A percentile compares a stretch with the other conserved stretches of the same genome.
phyloP scores from a whole-genome alignment of 228 moss, liverwort and hornwort genomes.

The Sphagnum fallax region DNA sequence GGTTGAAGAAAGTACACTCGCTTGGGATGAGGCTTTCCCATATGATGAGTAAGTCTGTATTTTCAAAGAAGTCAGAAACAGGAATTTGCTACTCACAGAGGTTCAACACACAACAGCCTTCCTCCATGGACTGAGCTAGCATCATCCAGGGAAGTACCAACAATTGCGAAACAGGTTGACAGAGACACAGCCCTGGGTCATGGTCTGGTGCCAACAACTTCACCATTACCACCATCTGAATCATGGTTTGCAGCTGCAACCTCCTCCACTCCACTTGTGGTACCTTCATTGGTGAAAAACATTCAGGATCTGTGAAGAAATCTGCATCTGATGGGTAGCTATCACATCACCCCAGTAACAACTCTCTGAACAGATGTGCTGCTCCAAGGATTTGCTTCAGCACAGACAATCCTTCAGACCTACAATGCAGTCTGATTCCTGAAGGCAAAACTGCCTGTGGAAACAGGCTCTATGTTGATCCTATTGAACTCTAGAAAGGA shows the following conservation, averaged over 20 bases:
- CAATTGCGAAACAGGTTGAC: constrained; percentile 28
- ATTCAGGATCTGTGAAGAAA: too few species aligned
- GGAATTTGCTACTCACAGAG: constrained; percentile 3
- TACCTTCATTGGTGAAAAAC: constrained; percentile 19
- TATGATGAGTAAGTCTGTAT: constrained; percentile 37
- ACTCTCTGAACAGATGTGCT: too few species aligned
- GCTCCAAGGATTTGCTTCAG: too few species aligned
- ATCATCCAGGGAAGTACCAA: constrained; percentile 17
- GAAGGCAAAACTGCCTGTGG: too few species aligned
- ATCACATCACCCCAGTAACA: too few species aligned
- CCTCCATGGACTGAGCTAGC: constrained; percentile 22
- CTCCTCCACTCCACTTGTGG: constrained; percentile 36
- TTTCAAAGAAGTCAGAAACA: constrained; percentile 5
- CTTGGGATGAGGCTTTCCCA: constrained; percentile 31
- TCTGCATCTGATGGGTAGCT: too few species aligned
- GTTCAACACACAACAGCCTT: constrained; percentile 8
- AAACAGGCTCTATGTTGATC: too few species aligned
- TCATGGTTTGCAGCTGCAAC: constrained; percentile 23
- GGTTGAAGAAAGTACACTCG: constrained; percentile 27
- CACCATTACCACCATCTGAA: constrained; percentile 42
- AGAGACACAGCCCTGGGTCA: constrained; percentile 8
- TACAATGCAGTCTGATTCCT: too few species aligned
- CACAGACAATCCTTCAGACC: too few species aligned
- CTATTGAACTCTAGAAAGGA: too few species aligned
- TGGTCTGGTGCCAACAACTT: constrained; percentile 23